Conservation (phyloP, 768 basidiomycete genomes). For the Kwoniella bestiolae region DNA sequence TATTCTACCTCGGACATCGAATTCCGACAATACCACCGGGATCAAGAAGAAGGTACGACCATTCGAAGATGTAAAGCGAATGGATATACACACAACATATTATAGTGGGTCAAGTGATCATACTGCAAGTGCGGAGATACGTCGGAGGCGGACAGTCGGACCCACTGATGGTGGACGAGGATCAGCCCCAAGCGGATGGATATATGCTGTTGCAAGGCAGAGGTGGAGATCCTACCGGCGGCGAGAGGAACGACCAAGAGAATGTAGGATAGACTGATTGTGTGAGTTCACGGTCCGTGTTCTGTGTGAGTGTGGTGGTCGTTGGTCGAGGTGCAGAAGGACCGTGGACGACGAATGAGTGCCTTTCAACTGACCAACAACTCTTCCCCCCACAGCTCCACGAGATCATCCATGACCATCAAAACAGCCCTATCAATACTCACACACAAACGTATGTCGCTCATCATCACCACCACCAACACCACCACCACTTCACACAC, state of each 20-base stretch:
- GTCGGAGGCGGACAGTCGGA: no score
- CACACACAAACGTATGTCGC: background rate
- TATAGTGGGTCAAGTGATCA: background rate
- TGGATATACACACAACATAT: no score
- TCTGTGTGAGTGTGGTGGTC: background rate
- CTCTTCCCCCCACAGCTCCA: background rate
- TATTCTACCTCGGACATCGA: no score
- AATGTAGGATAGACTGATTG: background rate
- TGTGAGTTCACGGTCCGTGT: constrained; percentile 6
- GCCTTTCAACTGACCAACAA: constrained; percentile 1
- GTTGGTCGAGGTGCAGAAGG: background rate
- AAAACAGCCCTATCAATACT: background rate
- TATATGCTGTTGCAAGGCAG: background rate
- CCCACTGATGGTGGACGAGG: no score
- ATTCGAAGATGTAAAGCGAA: no score
- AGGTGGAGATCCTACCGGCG: background rate
- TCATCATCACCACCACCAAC: background rate
- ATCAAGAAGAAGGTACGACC: no score
- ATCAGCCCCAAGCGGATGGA: no score
- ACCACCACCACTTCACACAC: background rate
- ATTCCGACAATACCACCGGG: no score
- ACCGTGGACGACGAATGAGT: background rate
- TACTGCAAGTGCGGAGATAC: background rate
- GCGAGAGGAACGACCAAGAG: background rate
- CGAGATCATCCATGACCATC: background rate